phyloP scores from a whole-genome alignment of 2,329 filamentous ascomycete species.

The Colletotrichum endophyticum region DNA sequence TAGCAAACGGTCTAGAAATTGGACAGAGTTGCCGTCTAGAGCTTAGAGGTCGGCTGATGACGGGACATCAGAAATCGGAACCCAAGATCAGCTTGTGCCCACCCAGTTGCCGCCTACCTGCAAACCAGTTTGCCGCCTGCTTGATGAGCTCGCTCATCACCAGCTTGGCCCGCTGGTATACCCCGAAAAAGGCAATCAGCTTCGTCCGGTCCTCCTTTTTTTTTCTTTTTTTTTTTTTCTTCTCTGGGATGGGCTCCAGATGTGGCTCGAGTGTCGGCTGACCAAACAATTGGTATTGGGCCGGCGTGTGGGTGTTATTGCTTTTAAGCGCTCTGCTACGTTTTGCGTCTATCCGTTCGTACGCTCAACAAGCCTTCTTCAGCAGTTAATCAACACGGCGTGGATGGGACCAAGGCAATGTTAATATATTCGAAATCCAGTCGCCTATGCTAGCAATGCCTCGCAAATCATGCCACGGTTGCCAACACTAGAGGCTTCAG shows the following conservation, averaged over 20 bases:
- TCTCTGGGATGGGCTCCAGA: background rate
- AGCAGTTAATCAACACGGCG: background rate
- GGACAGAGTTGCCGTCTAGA: background rate
- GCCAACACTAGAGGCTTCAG: background rate
- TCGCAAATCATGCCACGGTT: background rate
- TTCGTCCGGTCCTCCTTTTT: background rate
- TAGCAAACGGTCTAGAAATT: background rate
- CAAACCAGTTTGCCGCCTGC: background rate
- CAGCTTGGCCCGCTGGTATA: background rate
- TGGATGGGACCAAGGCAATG: background rate
- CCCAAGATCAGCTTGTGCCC: background rate
- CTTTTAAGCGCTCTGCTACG: background rate
- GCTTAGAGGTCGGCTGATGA: background rate
- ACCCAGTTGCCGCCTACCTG: background rate
- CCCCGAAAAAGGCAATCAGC: background rate
- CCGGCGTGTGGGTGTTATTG: background rate
- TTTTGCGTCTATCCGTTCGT: background rate
- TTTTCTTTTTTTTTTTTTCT: background rate
- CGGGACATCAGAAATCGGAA: background rate
- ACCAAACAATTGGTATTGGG: background rate
- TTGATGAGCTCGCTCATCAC: background rate
- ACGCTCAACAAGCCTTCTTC: background rate
- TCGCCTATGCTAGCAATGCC: background rate
- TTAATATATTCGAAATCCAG: background rate
- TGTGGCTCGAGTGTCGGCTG: background rate